Evolutionary conservation across 1,139 yeast species (phyloP), one percentile per base, ranked within the genome.

Genomic region (Suzukiozyma palmioleophila): DNA sequence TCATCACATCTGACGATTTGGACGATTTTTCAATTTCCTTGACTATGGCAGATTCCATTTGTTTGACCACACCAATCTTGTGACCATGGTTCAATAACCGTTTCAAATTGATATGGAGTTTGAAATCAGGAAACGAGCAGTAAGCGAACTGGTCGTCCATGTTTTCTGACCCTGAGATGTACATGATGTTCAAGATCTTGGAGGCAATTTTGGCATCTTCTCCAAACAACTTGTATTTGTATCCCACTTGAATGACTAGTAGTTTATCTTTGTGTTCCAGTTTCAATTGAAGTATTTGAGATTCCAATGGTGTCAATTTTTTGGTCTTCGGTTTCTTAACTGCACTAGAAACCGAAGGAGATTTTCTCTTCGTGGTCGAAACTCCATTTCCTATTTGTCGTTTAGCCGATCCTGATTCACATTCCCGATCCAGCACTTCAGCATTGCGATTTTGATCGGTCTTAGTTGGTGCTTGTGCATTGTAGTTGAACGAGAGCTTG

Each of bases 31-130:
- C 75, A 8, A 66, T 50, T 6, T 62, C 50, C 37, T 85, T 84
- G 8, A 85, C 68, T 0, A 89, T 87, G 0, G 90, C 81, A 0
- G 92, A 79, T 56, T 90, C 97, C 28, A 78, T 71, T 54, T 92
- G 98, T 51, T 84, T 83, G 0, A 90, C 94, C 1, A 92, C 79
- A 0, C 95, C 97, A 3, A 92, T 89, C 55, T 85, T 90, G 38
- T 75, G 61, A 0, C 90, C 90, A 39, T 66, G 66, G 33, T 70
- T 75, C 8, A 86, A 59, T 4, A 86, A 56, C 41, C 89, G 65
- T 53, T 84, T 84, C 36, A 90, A 66, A 57, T 89, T 90, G 22
- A 84, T 72, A 47, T 84, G 84, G 8, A 92, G 66, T 43, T 92
- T 65, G 28, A 71, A 77, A 40, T 83, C 86, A 0, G 97, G 97